Conservation (phyloP, 495 filamentous ascomycete species). For the Hypoxylon trugodes region DNA sequence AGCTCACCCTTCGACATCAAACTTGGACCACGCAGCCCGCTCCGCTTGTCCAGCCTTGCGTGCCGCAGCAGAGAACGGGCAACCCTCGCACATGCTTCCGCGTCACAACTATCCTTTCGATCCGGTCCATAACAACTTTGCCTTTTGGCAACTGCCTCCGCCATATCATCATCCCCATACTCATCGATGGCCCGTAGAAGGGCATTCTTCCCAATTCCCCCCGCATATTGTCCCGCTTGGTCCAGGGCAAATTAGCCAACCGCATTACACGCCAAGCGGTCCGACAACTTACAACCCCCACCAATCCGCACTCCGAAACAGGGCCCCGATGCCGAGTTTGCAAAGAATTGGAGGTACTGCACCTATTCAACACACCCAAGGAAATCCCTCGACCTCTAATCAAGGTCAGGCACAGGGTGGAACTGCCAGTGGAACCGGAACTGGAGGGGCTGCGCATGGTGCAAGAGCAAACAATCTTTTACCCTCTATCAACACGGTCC, state of each 20-base stretch:
- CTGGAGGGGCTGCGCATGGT: not conserved
- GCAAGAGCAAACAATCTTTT: conserved; percentile 20
- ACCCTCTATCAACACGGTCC: conserved; percentile 27
- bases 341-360: conserved; percentile 37
- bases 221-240: conserved; percentile 11
- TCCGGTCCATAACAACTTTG: conserved; percentile 19
- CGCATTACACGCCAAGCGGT: conserved; percentile 9
- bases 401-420: conserved; percentile 21
- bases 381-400: conserved; percentile 18
- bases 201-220: conserved; percentile 4
- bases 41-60: conserved; percentile 41
- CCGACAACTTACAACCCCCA: conserved; percentile 17
- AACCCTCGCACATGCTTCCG: conserved; percentile 21
- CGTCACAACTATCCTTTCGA: conserved; percentile 30
- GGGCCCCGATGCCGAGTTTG: conserved; percentile 28
- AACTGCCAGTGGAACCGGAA: conserved; percentile 5
- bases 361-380: conserved; percentile 36
- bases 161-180: too few relatives aligned
- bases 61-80: conserved; percentile 28
- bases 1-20: conserved; percentile 22
- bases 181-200: conserved; percentile 25
- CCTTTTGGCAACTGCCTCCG: conserved; percentile 28
- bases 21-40: conserved; percentile 23
- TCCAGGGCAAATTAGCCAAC: conserved; percentile 26
- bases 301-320: conserved; percentile 1